Evolutionary conservation across 2,329 filamentous ascomycete genomes (phyloP), one percentile per base, ranked within the genome.

Genomic region (Colletotrichum scovillei): DNA sequence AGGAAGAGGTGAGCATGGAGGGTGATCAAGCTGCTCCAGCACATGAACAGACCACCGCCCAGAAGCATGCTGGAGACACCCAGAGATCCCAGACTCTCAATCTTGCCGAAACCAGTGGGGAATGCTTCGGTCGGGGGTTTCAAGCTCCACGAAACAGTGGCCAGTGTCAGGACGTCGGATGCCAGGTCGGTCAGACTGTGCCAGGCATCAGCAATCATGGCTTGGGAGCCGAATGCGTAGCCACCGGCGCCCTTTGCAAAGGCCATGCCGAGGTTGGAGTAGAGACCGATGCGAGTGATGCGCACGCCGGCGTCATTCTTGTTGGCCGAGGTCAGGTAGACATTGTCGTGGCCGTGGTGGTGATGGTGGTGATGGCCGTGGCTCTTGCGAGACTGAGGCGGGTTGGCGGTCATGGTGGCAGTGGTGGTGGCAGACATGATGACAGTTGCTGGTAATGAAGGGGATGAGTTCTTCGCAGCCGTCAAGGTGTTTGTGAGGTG

Each of bases 101-200:
- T 90, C 86, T 99, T 99, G 80, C 97, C 97, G 81, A 97, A 99
- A 1, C 97, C 97, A 78, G 92, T 91, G 2, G 97, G 97, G 80
- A 98, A 99, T 53, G 90, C 90, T 67, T 93, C 89, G 12, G 94
- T 94, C 0, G 97, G 95, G 6, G 94, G 92, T 78, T 93, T 95
- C 73, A 98, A 85, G 73, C 95, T 97, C 92, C 94, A 98, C 24
- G 95, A 96, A 59, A 99, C 95, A 11, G 97, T 99, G 19, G 94
- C 94, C 24, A 99, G 89, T 0, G 97, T 99, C 82, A 98, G 91
- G 78, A 99, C 89, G 82, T 99, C 97, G 66, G 95, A 98, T 74
- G 97, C 95, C 69, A 99, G 90, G 83, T 99, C 97, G 62, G 96
- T 97, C 77, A 98, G 89, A 79, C 95, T 96, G 85, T 99, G 97